Percentiles rank a stretch among this genome's conserved stretches.
Evolutionary conservation across 1,284 basidiomycete genomes (phyloP).

Genomic region (Golubevia sp.): DNA sequence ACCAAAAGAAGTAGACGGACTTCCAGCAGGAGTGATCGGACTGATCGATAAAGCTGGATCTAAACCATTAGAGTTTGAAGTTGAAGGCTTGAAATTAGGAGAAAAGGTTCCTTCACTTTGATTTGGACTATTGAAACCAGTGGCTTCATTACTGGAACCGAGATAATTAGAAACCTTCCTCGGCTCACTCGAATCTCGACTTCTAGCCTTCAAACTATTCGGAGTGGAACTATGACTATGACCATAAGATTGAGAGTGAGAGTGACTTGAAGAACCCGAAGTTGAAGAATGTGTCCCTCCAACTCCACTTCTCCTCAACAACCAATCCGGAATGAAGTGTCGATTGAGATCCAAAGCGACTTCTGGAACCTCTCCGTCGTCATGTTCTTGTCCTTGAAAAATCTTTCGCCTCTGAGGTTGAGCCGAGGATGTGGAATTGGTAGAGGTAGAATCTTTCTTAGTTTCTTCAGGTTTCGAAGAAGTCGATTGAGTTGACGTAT

Average conservation of each 20-base stretch:
- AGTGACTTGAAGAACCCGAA: neutral
- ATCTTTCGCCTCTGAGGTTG: slow-evolving; percentile 24
- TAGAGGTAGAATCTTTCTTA: slow-evolving; percentile 13
- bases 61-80: neutral
- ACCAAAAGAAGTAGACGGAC: neutral
- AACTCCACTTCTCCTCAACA: slow-evolving; percentile 64
- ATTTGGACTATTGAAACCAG: neutral
- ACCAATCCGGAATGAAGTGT: slow-evolving; percentile 94
- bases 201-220: too few relatives aligned
- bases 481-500: slow-evolving; percentile 6
- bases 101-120: neutral
- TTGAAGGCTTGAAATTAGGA: neutral
- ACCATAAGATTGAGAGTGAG: neutral
- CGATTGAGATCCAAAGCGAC: slow-evolving; percentile 89
- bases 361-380: slow-evolving; percentile 65
- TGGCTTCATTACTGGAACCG: neutral
- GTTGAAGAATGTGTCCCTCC: neutral
- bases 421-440: slow-evolving; percentile 8
- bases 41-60: neutral
- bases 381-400: slow-evolving; percentile 52
- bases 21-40: neutral
- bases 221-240: too few relatives aligned
- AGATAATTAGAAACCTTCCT: neutral
- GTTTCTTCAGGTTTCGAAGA: neutral
- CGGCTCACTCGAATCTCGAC: too few relatives aligned